Base-by-base conservation (phyloP, 192 early-diverging fungal species). In the Spinellus fusiger region DNA sequence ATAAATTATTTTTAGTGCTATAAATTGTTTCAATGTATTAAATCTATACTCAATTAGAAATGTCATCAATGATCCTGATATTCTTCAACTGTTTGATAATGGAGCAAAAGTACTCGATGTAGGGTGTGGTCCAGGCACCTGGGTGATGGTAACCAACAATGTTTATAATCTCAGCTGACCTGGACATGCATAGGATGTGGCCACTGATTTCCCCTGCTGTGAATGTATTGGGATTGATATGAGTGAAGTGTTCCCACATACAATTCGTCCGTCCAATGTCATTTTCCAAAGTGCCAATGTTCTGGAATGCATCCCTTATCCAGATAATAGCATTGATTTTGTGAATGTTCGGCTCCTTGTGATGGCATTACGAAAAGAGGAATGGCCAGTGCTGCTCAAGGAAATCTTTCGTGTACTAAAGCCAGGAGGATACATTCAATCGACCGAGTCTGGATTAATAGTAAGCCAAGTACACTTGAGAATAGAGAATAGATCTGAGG, bases 101-200 rank as follows among this genome's bases (percentile, higher is more conserved):
- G 57, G 59, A 16, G 44, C 51, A 12, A 54, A 55, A 16, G 56
- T 68, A 13, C 28, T 73, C 13, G 71, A 73, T 54, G 31, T 60
- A 26, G 71, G 71, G 34, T 72, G 65, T 38, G 70, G 64, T 8
- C 61, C 64, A 40, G 70, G 64, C 31, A 67, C 70, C 8, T 72
- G 70, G 70, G 37, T 65, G 22, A 49, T 67, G 64, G 70, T 66
- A 67, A 60, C 10, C 1, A 29, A 47, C 25, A 6, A 10, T 28
- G 4, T 18, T 4, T 20, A 0, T 56, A 15, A 5, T 47, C 31
- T 58, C 25, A 48, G 26, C n/a, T 40, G 27, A 54, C n/a, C 57
- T n/a, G 32, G 34, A 34, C 22, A 1, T 35, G 48, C 52, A 10
- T 48, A 70, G 68, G 65, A 68, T 34, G 47, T 68, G 32, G 65